Evolutionary conservation across 768 basidiomycete genomes (phyloP), one percentile per base, ranked within the genome.

Genomic region (Trametes maxima): DNA sequence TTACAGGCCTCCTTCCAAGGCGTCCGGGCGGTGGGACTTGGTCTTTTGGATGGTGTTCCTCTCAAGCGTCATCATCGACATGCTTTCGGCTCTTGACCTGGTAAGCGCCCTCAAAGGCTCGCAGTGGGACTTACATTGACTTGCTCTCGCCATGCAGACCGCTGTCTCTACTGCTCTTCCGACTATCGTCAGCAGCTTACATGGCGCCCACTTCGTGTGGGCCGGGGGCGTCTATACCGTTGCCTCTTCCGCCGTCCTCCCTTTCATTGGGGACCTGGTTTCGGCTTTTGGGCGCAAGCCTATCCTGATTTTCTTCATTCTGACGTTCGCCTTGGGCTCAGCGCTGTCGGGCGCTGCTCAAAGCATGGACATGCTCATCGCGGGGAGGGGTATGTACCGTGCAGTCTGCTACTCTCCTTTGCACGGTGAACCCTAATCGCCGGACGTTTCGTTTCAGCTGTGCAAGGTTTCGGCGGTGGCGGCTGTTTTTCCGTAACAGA

Each of bases 321-420:
- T 65, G 0, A 49, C 75, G 14, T 79, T 79, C 56, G 75, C 75
- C 0, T n/a, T 79, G 25, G 80, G 81, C 0, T 73, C 72, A 16
- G 79, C 76, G 0, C 19, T 81, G 2, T 72, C 72, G 8, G 81
- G 78, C 0, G 69, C 76, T 0, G 76, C 79, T 0, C 67, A 74
- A 33, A 75, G 54, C 52, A 79, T 81, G 77, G 58, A 63, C 8
- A 74, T 75, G 75, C 63, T 79, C 8, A 80, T 82, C 46, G 77
- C 71, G 4, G 78, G 73, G 0, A 65, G 80, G 17, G 37, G 64
- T 65, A 51, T 19, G 57, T 36, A 40, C 11, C 5, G 5, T 42
- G 25, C 17, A 28, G 17, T 17, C 1, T 5, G 12, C 14, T 17
- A 49, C 2, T n/a, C 19, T n/a, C n/a, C n/a, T n/a, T 72, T 70